A percentile compares a stretch with the other conserved stretches of the same genome.
Evolutionary conservation across 495 filamentous ascomycete species (phyloP).

Genomic region (Immersiella caudata): DNA sequence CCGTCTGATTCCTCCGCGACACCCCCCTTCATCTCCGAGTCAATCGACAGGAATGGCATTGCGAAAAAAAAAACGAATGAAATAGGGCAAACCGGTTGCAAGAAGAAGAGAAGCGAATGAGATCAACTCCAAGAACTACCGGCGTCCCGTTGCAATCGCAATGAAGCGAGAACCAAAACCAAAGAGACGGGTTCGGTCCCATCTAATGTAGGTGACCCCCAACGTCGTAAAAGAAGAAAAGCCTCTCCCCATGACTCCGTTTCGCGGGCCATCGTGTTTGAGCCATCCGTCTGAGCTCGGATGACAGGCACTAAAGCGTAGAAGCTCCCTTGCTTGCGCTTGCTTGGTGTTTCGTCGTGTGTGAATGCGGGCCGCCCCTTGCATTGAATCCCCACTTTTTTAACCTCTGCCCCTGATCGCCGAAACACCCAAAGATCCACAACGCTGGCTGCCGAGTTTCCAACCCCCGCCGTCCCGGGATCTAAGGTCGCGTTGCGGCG

Average conservation of each 20-base stretch:
- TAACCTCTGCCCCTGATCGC: conserved; percentile 7
- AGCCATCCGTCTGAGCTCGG: conserved; percentile 8
- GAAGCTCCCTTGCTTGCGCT: too few species aligned
- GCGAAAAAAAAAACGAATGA: conserved; percentile 9
- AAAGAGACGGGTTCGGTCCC: neutral
- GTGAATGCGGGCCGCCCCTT: conserved; percentile 5
- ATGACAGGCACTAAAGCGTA: neutral
- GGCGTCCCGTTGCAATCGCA: neutral
- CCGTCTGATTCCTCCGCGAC: neutral
- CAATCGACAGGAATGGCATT: neutral
- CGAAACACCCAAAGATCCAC: conserved; percentile 5
- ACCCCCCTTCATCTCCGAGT: conserved; percentile 2
- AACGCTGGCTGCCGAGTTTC: conserved; percentile 3
- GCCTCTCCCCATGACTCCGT: neutral
- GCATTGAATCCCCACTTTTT: neutral
- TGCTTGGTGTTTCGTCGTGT: conserved; percentile 15
- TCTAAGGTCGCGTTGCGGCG: neutral
- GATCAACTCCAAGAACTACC: conserved; percentile 11
- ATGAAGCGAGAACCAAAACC: neutral
- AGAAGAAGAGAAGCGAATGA: conserved; percentile 5
- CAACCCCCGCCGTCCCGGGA: neutral
- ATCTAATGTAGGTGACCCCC: neutral
- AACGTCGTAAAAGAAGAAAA: conserved; percentile 4
- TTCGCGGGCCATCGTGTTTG: conserved; percentile 4
- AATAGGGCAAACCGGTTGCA: neutral